Percentiles rank a stretch among this genome's conserved stretches.
Conservation (phyloP, 352 stramenopile genomes). For the Elongisporangium senticosum region DNA sequence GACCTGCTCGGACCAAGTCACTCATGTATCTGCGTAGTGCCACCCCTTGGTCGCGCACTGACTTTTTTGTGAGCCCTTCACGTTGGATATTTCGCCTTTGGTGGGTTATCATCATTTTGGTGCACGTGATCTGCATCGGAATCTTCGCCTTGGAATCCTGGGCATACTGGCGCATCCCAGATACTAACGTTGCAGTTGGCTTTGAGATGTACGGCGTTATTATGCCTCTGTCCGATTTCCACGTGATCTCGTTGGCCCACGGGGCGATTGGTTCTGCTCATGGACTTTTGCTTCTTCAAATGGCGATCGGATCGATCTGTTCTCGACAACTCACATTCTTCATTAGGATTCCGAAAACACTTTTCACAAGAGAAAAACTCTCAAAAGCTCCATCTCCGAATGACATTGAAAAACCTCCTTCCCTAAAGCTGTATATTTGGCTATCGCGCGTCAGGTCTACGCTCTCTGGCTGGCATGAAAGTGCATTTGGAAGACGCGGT, state of each 20-base stretch:
- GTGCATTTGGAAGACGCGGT: conserved; percentile 12
- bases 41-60: too few species aligned
- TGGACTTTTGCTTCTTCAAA: not conserved
- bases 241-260: not conserved
- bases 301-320: not conserved
- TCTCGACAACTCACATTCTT: not conserved
- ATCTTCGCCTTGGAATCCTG: not conserved
- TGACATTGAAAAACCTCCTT: too few species aligned
- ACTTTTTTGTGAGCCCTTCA: conserved; percentile 6
- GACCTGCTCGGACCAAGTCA: too few species aligned
- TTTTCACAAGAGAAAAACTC: too few species aligned
- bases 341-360: too few species aligned
- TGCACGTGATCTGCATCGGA: not conserved
- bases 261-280: not conserved
- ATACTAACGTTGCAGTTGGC: not conserved
- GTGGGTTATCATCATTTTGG: not conserved
- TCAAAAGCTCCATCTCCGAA: too few species aligned
- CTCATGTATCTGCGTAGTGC: too few species aligned
- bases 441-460: not conserved
- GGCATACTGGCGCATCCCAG: not conserved
- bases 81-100: conserved; percentile 14
- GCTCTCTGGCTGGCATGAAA: not conserved
- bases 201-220: not conserved
- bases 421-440: not conserved
- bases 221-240: not conserved